Conservation (phyloP, 306 rosid genomes). For the Acmispon strigosus region DNA sequence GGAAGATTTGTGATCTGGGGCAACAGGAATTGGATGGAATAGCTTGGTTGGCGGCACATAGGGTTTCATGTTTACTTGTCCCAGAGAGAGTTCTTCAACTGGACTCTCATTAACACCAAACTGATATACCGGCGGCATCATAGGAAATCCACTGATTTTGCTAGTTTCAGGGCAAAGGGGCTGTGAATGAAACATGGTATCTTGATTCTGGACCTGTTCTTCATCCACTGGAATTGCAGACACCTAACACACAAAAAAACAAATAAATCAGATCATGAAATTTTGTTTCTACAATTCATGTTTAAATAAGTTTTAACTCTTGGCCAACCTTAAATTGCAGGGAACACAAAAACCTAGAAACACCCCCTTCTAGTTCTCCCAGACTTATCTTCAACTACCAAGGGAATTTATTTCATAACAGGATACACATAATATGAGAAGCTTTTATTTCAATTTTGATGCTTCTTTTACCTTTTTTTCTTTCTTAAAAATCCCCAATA, state of each 20-base stretch:
- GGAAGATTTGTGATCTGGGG: constrained; percentile 26
- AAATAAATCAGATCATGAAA: constrained; percentile 5
- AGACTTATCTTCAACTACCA: not conserved
- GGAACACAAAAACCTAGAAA: not conserved
- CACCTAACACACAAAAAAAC: constrained; percentile 44
- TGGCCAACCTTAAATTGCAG: not conserved
- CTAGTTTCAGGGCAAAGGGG: constrained; percentile 40
- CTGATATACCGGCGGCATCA: constrained; percentile 41
- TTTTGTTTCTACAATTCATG: not conserved
- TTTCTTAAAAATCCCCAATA: not conserved
- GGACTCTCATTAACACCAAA: constrained; percentile 41
- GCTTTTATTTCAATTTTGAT: not conserved
- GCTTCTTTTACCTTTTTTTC: not conserved
- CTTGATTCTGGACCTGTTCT: constrained; percentile 52
- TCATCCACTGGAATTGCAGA: constrained; percentile 64
- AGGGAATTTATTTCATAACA: not conserved
- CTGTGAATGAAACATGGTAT: constrained; percentile 39
- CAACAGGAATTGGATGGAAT: constrained; percentile 27
- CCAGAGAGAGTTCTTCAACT: constrained; percentile 40
- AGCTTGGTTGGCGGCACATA: constrained; percentile 31
- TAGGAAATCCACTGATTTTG: constrained; percentile 39
- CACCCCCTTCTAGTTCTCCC: not conserved
- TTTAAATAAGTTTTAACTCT: not conserved
- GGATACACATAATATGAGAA: not conserved
- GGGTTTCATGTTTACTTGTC: constrained; percentile 39